Base-by-base conservation (phyloP, 176 grass and related monocot genomes). In the Oryza meridionalis region DNA sequence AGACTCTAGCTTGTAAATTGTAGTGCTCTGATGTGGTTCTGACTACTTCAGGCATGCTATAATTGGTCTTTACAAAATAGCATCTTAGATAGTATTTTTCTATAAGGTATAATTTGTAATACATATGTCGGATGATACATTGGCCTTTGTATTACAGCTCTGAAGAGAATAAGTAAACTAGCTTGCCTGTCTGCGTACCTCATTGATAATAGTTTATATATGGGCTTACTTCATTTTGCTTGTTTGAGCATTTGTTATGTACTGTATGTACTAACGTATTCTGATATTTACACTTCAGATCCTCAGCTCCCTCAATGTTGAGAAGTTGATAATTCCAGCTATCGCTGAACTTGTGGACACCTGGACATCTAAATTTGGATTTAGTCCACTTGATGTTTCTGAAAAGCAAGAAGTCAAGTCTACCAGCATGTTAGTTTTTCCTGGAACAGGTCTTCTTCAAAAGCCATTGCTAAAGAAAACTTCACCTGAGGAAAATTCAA, bases 261-360 rank as follows among this genome's bases (percentile, higher is more conserved):
- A 17, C 72, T 64, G 24, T 22, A 13, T 77, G n/a, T 68, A 11
- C 11, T 79, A 32, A 83, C 38, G 47, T 7, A n/a, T 37, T 78
- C 7, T 66, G 24, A 63, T 87, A 32, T 77, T 77, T 90, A 33
- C 55, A 77, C 84, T 88, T 81, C 78, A 99, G 96, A 92, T 91
- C 78, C 91, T 96, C 32, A 81, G 78, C 21, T 99, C 91, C 79
- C 96, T 99, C 75, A 88, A 94, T 81, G 85, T 99, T 55, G 91
- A 99, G 78, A 99, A 86, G 79, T 64, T 99, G 82, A 78, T 99
- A n/a, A 99, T 99, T 88, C 93, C 93, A 84, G 96, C 96, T 65
- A 96, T 96, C 62, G 62, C 76, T 66, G 96, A 99, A 90, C 86
- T 99, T 75, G 89, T 94, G 68, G 91, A 91, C 75, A 99, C 91